A percentile compares a stretch with the other conserved stretches of the same genome.
Conservation (phyloP, 768 basidiomycete genomes). For the Pleurotus salmoneostramineus region DNA sequence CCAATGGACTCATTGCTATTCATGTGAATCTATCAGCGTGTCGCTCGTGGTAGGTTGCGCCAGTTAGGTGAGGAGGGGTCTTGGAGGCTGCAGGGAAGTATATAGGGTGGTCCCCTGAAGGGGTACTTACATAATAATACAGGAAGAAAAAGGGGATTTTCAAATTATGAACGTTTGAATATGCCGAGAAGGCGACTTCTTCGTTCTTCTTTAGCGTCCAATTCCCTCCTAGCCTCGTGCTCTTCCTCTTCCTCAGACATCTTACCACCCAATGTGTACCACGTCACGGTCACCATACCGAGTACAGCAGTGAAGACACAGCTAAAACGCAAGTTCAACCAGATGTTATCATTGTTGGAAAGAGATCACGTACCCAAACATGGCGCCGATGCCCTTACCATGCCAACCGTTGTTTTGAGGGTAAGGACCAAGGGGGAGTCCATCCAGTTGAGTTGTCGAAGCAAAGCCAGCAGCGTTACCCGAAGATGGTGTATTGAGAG, state of each 20-base stretch:
- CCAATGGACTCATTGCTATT: too few species aligned
- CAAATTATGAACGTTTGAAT: too few species aligned
- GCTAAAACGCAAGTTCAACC: conserved; percentile 29
- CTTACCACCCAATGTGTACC: conserved; percentile 79
- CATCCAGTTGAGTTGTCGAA: conserved; percentile 63
- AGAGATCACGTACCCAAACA: conserved; percentile 51
- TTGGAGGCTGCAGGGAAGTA: too few species aligned
- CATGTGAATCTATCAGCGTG: too few species aligned
- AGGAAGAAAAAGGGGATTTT: too few species aligned
- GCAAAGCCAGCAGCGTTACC: conserved; percentile 90
- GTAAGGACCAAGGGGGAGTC: conserved; percentile 67
- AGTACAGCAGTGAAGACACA: conserved; percentile 81
- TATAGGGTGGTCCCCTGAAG: too few species aligned
- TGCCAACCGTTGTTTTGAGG: conserved; percentile 71
- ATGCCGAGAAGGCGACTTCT: background rate
- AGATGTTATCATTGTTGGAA: conserved; percentile 2
- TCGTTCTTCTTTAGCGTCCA: conserved; percentile 54
- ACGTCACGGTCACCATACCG: conserved; percentile 79
- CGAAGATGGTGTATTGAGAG: conserved; percentile 49
- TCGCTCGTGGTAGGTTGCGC: too few species aligned
- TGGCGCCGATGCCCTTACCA: conserved; percentile 68
- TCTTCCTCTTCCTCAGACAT: conserved; percentile 82
- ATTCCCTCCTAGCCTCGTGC: conserved; percentile 52
- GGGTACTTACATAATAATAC: too few species aligned
- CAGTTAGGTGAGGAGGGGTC: too few species aligned